Percentiles rank a stretch among this genome's conserved stretches.
These are phyloP conservation scores for Hippophae tibetana DNA, from an alignment of 306 rosid species.

Conservation along the genomic window DNA sequence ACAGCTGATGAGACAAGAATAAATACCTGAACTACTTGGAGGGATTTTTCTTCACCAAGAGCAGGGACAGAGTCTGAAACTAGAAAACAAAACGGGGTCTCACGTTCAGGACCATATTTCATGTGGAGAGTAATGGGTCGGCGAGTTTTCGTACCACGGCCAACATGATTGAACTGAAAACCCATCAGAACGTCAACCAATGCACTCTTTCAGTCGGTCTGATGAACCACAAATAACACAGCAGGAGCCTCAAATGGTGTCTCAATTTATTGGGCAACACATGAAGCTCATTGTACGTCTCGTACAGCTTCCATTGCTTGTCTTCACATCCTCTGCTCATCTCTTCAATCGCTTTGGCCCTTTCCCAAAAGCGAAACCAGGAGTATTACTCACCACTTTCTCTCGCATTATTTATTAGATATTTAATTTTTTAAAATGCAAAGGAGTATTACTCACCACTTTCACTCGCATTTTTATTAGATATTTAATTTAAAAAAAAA, in stretches of 20 bases:
- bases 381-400: no score
- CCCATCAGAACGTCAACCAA: conserved; percentile 95
- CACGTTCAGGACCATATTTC: conserved; percentile 41
- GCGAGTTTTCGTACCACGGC: conserved; percentile 81
- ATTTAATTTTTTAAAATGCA: no score
- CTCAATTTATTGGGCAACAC: conserved; percentile 64
- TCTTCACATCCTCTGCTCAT: conserved; percentile 14
- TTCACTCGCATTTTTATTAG: no score
- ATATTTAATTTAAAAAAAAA: no score
- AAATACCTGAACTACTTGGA: conserved; percentile 56
- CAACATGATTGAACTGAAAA: conserved; percentile 97
- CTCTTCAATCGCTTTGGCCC: background rate
- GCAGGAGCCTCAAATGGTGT: conserved; percentile 96
- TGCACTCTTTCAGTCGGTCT: conserved; percentile 94
- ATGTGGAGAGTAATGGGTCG: conserved; percentile 62
- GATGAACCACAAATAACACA: conserved; percentile 80
- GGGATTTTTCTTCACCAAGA: conserved; percentile 37
- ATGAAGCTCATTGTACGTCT: conserved; percentile 88
- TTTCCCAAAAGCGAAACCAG: no score
- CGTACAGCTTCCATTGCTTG: conserved; percentile 52
- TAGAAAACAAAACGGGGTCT: conserved; percentile 40
- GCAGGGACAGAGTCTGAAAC: conserved; percentile 36
- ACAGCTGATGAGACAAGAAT: background rate
- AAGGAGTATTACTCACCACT: no score
- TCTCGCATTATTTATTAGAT: no score